Evolutionary conservation across 306 rosid species (phyloP).

Genomic region (Rosa chinensis): DNA sequence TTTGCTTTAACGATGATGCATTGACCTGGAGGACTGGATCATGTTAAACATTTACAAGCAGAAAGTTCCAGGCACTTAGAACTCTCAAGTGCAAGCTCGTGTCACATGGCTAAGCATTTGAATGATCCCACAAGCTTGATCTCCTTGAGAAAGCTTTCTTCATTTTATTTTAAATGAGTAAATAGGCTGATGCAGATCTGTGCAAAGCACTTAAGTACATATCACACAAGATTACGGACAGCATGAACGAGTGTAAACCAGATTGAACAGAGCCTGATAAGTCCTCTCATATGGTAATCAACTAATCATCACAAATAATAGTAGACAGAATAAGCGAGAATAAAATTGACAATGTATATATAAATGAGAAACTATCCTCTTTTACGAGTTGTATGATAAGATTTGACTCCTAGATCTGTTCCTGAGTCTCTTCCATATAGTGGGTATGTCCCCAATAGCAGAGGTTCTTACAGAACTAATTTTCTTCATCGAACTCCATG

Average conservation of each 20-base stretch:
- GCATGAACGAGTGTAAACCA: not conserved
- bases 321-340: not conserved
- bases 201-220: not conserved
- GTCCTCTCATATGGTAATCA: not conserved
- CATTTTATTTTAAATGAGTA: not conserved
- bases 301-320: not conserved
- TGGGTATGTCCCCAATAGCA: constrained; percentile 12
- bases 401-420: constrained; percentile 10
- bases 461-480: constrained; percentile 13
- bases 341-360: constrained; percentile 12
- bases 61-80: not conserved
- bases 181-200: not conserved
- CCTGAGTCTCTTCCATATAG: not conserved
- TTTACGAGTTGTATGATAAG: not conserved
- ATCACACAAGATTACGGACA: not conserved
- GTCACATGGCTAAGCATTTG: not conserved
- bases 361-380: constrained; percentile 13
- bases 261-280: not conserved
- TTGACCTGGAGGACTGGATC: too few species aligned
- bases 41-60: not conserved
- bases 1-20: too few species aligned
- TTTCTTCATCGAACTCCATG: constrained; percentile 13
- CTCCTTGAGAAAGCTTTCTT: not conserved
- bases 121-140: not conserved
- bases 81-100: not conserved